Conservation (phyloP, 345 rosid species). For the Sonneratia alba region DNA sequence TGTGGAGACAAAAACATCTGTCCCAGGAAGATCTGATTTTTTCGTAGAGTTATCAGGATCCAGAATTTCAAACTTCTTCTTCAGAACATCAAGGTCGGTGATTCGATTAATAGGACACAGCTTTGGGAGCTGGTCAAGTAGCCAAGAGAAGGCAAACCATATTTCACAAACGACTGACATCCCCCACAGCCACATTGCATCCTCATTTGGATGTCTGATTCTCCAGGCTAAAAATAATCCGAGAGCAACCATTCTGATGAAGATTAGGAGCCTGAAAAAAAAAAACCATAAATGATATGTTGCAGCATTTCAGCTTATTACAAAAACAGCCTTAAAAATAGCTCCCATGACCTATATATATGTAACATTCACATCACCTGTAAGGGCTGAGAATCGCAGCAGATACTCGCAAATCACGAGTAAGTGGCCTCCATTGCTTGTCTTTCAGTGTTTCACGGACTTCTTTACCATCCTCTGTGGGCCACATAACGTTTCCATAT, state of each 20-base stretch:
- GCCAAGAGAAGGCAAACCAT: slow-evolving; percentile 90
- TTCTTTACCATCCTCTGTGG: slow-evolving; percentile 18
- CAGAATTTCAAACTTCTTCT: slow-evolving; percentile 55
- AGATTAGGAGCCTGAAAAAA: slow-evolving; percentile 45
- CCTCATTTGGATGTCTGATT: slow-evolving; percentile 51
- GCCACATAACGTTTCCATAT: slow-evolving; percentile 42
- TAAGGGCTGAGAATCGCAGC: slow-evolving; percentile 40
- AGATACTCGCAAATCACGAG: slow-evolving; percentile 31
- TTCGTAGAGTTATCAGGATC: slow-evolving; percentile 37
- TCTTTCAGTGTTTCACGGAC: slow-evolving; percentile 19
- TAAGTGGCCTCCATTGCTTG: slow-evolving; percentile 48
- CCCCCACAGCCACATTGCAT: slow-evolving; percentile 75
- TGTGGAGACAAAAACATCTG: slow-evolving; percentile 77
- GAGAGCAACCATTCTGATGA: slow-evolving; percentile 46
- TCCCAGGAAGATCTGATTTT: slow-evolving; percentile 72
- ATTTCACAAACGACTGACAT: slow-evolving; percentile 69
- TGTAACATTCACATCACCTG: slow-evolving; percentile 23
- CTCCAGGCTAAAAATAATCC: slow-evolving; percentile 63
- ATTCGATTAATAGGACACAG: slow-evolving; percentile 51
- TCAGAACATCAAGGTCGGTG: slow-evolving; percentile 46
- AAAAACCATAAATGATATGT: neutral
- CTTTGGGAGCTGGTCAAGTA: slow-evolving; percentile 82
- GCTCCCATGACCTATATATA: neutral
- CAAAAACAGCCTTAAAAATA: neutral
- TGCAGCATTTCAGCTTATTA: neutral